Conservation (phyloP, 2,329 filamentous ascomycete species). For the Aspergillus udagawae region DNA sequence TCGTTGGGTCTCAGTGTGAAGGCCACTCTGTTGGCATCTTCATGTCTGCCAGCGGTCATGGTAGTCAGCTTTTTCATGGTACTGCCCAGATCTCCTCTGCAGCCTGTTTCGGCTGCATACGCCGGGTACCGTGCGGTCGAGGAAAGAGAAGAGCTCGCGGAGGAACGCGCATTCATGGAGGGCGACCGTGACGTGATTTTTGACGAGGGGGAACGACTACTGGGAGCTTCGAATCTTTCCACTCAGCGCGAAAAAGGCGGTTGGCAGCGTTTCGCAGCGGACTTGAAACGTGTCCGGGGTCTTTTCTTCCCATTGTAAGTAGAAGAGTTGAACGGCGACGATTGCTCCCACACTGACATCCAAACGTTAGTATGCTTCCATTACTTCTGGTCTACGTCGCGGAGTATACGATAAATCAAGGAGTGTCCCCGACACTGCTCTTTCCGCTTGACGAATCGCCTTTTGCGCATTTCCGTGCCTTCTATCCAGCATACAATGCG, state of each 20-base stretch:
- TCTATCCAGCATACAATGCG: constrained; percentile 92
- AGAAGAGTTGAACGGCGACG: neutral
- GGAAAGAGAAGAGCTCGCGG: constrained; percentile 37
- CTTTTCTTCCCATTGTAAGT: constrained; percentile 69
- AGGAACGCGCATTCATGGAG: constrained; percentile 27
- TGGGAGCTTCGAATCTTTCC: constrained; percentile 19
- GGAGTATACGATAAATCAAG: constrained; percentile 97
- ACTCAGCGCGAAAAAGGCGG: constrained; percentile 18
- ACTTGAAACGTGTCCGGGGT: constrained; percentile 61
- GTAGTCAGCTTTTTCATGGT: constrained; percentile 79
- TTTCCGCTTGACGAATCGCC: constrained; percentile 75
- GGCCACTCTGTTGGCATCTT: constrained; percentile 70
- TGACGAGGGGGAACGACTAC: constrained; percentile 28
- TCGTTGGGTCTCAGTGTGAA: constrained; percentile 71
- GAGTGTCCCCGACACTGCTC: constrained; percentile 81
- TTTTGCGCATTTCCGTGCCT: constrained; percentile 75
- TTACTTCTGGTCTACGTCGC: constrained; percentile 89
- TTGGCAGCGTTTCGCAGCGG: constrained; percentile 43
- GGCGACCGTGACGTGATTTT: constrained; percentile 17
- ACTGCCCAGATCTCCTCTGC: constrained; percentile 65
- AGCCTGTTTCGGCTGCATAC: constrained; percentile 41
- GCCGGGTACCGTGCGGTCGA: constrained; percentile 53
- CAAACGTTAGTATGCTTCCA: constrained; percentile 67
- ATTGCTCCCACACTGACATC: constrained; percentile 9
- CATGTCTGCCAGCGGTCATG: constrained; percentile 75